A percentile compares a stretch with the other conserved stretches of the same genome.
phyloP scores from a whole-genome alignment of 2,329 filamentous ascomycete genomes.

The Trichoderma sp. region DNA sequence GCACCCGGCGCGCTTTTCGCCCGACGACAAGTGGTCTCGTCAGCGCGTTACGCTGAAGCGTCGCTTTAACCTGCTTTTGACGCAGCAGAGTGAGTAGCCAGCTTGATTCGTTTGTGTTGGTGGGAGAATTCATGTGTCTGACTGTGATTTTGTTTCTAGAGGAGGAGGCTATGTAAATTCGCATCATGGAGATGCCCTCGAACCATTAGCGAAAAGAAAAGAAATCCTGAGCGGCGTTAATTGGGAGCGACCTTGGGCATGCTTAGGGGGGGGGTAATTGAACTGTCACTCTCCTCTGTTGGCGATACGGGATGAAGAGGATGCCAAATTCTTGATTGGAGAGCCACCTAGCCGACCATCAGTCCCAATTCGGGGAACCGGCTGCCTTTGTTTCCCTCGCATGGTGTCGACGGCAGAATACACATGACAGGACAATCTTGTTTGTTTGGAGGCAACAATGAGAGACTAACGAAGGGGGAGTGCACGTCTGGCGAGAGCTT shows the following conservation, averaged over 20 bases:
- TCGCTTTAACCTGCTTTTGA: slow-evolving; percentile 83
- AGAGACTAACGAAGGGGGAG: background rate
- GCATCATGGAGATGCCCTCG: background rate
- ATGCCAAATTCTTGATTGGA: background rate
- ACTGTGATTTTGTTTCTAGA: background rate
- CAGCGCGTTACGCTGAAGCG: slow-evolving; percentile 95
- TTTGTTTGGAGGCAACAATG: background rate
- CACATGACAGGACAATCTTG: background rate
- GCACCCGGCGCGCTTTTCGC: slow-evolving; percentile 93
- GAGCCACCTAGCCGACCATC: background rate
- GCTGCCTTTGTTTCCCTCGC: background rate
- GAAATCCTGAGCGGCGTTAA: background rate
- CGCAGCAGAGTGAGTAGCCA: slow-evolving; percentile 60
- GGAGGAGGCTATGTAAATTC: slow-evolving; percentile 17
- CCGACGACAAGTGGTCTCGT: slow-evolving; percentile 97
- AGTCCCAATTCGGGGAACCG: background rate
- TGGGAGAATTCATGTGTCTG: background rate
- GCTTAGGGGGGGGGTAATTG: no score
- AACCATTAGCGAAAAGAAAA: background rate
- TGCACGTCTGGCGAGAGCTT: no score
- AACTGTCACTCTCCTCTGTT: background rate
- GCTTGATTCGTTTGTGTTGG: background rate
- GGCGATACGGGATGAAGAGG: background rate
- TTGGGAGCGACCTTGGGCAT: background rate
- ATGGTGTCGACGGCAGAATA: background rate